phyloP scores from a whole-genome alignment of 768 basidiomycete genomes.

The Tricholomella constricta region DNA sequence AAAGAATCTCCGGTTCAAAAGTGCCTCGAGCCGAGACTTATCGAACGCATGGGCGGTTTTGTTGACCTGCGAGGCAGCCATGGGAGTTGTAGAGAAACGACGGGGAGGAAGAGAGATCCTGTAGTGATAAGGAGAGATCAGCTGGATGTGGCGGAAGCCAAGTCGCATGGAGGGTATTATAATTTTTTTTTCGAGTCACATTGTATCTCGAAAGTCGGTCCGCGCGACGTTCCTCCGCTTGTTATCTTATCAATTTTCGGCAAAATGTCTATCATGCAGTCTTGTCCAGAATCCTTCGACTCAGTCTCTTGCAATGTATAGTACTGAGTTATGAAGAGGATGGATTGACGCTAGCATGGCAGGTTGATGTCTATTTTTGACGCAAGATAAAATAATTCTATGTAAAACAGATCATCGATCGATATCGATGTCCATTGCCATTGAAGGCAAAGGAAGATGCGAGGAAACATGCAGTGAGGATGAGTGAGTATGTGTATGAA shows the following conservation, averaged over 20 bases:
- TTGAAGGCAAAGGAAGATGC: background rate
- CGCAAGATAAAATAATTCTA: too few relatives aligned
- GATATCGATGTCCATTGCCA: too few relatives aligned
- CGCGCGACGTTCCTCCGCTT: background rate
- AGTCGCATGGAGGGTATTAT: slow-evolving; percentile 15
- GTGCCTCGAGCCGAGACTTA: slow-evolving; percentile 79
- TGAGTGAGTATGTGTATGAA: background rate
- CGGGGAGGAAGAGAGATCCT: slow-evolving; percentile 9
- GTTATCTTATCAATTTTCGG: slow-evolving; percentile 8
- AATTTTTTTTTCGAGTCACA: slow-evolving; percentile 17
- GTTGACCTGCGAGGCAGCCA: slow-evolving; percentile 51
- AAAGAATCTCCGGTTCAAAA: slow-evolving; percentile 92
- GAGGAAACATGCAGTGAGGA: too few relatives aligned
- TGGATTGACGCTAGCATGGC: too few relatives aligned
- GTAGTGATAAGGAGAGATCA: slow-evolving; percentile 14
- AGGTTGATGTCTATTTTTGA: too few relatives aligned
- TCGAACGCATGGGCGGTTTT: slow-evolving; percentile 88
- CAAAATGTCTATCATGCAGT: too few relatives aligned
- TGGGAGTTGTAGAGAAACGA: slow-evolving; percentile 15
- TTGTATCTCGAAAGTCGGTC: background rate
- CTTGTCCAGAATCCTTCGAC: too few relatives aligned
- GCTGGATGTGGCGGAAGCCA: slow-evolving; percentile 21
- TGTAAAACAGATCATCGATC: too few relatives aligned
- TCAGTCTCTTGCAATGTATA: too few relatives aligned
- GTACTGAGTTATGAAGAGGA: too few relatives aligned